Evolutionary conservation across 129 eudicot genomes (phyloP).

Genomic region (Escallonia rubra): DNA sequence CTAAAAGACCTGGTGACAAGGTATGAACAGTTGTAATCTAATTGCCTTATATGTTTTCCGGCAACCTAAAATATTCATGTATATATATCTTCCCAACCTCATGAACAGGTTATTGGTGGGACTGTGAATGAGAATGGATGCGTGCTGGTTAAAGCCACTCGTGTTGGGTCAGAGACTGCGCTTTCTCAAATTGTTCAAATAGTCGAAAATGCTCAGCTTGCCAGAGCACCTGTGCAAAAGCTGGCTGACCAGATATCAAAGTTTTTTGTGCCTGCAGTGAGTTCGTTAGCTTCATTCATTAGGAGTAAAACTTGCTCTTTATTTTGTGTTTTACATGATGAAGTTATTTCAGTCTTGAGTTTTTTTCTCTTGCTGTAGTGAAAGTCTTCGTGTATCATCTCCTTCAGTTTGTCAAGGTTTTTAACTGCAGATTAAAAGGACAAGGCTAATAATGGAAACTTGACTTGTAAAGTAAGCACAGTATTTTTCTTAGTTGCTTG

Average conservation of each 20-base stretch:
- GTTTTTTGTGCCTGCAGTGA: constrained; percentile 82
- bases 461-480: no score
- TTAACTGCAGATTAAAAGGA: no score
- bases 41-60: no score
- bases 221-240: constrained; percentile 97
- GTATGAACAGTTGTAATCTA: constrained; percentile 20
- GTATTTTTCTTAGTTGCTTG: no score
- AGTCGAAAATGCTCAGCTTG: constrained; percentile 98
- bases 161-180: constrained; percentile 92
- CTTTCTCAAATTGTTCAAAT: constrained; percentile 95
- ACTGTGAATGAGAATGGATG: constrained; percentile 97
- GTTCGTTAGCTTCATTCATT: constrained; percentile 25
- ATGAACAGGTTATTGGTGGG: constrained; percentile 85
- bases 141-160: constrained; percentile 78
- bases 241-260: constrained; percentile 86
- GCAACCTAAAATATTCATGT: no score
- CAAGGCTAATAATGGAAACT: no score
- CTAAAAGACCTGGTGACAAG: constrained; percentile 79
- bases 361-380: no score
- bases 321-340: not conserved
- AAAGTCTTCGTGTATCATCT: no score
- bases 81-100: not conserved
- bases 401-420: no score
- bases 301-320: not conserved
- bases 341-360: not conserved